Base-by-base conservation (phyloP, 306 rosid genomes). In the Pueraria montana region DNA sequence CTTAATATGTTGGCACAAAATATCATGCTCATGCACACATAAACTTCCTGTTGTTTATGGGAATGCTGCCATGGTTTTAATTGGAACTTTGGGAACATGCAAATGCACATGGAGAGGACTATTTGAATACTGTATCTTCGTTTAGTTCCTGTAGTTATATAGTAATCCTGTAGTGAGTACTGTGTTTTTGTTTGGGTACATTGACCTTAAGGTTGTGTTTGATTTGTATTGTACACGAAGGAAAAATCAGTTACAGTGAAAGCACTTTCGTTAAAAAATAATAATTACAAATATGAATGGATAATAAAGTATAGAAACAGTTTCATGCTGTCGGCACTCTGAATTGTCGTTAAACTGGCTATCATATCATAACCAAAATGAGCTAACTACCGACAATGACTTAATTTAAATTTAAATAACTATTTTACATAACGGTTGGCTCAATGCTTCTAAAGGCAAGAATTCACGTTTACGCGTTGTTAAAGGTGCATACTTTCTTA, bases 261-360 rank as follows among this genome's bases (percentile, higher is more conserved):
- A 64, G 65, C 40, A 32, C 8, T 69, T 26, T 72, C 5, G 2
- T 45, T 7, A 17, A 21, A 9, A 18, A 32, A 27, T 49, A 17
- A 8, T 27, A 17, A 2, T 24, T 26, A 30, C 48, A 66, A 18
- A 36, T 1, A 1, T 7, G 27, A 1, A 42, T 70, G 76, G 74
- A 55, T 9, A 61, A 55, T 9, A 61, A 53, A 38, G 20, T 12
- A 45, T 80, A 16, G 2, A 76, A 81, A 76, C 71, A 69, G 70
- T 23, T 59, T 80, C 75, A 80, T 68, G 23, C 9, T 69, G 88
- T 80, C 88, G 85, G 82, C 79, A 85, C 88, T 75, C 32, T 75
- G 53, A 49, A 78, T 40, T 83, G 83, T 74, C 67, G 64, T 61
- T 81, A 46, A 61, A 32, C 12, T 32, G 12, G 40, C 2, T 61